Evolutionary conservation across 352 stramenopile genomes (phyloP).

Genomic region (Blastocystis sp.): DNA sequence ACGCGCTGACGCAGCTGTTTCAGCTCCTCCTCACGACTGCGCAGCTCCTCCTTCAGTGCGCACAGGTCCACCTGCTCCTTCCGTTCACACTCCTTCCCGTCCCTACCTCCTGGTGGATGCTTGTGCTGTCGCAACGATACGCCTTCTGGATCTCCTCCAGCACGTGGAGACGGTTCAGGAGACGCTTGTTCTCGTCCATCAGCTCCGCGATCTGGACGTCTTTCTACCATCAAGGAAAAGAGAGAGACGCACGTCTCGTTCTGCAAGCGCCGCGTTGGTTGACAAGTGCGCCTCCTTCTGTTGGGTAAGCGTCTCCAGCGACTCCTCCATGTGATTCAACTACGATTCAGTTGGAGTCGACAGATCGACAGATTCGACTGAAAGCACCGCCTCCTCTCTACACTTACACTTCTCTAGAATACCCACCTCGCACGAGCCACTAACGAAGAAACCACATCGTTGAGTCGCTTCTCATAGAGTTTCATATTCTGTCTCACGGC

Average conservation of each 20-base stretch:
- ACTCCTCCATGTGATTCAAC: background rate
- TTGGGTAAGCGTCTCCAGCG: background rate
- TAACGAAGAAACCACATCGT: background rate
- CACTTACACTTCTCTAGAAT: background rate
- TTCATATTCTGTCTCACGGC: conserved; percentile 30
- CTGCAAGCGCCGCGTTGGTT: background rate
- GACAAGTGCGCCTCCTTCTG: background rate
- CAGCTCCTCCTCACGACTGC: background rate
- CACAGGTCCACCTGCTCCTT: background rate
- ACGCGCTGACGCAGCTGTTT: background rate
- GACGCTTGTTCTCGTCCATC: background rate
- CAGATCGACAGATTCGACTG: too few relatives aligned
- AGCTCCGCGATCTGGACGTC: background rate
- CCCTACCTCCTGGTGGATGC: background rate
- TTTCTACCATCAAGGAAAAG: background rate
- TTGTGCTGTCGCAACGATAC: background rate
- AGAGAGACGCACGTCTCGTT: background rate
- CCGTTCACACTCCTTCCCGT: background rate
- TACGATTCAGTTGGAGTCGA: background rate
- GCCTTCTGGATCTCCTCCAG: conserved; percentile 20
- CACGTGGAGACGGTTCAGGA: background rate
- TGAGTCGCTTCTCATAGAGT: conserved; percentile 34
- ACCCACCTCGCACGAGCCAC: background rate
- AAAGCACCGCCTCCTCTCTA: background rate
- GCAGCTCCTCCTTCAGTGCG: background rate